Evolutionary conservation across 2,329 filamentous ascomycete species (phyloP).

Genomic region (Penicillium italicum): DNA sequence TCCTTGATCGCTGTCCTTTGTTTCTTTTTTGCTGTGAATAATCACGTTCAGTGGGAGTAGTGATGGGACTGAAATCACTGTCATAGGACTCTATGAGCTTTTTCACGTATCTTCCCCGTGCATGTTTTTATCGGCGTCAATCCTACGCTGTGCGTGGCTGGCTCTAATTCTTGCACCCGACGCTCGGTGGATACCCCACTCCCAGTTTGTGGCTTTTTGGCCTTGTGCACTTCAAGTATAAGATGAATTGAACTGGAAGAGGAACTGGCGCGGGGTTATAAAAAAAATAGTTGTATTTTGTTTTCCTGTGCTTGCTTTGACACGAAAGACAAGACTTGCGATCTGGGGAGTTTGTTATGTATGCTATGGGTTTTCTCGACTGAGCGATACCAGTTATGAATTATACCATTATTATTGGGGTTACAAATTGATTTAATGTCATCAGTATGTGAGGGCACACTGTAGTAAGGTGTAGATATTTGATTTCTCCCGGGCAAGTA

Average conservation of each 20-base stretch:
- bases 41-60: background rate
- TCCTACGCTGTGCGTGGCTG: conserved; percentile 21
- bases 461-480: background rate
- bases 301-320: background rate
- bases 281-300: conserved; percentile 4
- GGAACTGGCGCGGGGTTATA: background rate
- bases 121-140: conserved; percentile 19
- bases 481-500: background rate
- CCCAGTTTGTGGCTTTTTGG: background rate
- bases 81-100: conserved; percentile 9
- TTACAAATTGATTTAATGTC: background rate
- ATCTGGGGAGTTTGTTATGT: conserved; percentile 6
- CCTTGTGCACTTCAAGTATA: background rate
- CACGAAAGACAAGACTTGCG: conserved; percentile 3
- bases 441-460: background rate
- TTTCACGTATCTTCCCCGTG: conserved; percentile 18
- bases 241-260: no score
- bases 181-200: background rate
- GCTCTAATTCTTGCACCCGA: conserved; percentile 9
- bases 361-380: background rate
- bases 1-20: background rate
- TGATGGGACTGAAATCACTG: background rate
- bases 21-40: background rate
- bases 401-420: conserved; percentile 3
- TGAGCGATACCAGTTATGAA: conserved; percentile 1